Evolutionary conservation across 2,329 filamentous ascomycete species (phyloP).

Genomic region (Aspergillus fumigatus): DNA sequence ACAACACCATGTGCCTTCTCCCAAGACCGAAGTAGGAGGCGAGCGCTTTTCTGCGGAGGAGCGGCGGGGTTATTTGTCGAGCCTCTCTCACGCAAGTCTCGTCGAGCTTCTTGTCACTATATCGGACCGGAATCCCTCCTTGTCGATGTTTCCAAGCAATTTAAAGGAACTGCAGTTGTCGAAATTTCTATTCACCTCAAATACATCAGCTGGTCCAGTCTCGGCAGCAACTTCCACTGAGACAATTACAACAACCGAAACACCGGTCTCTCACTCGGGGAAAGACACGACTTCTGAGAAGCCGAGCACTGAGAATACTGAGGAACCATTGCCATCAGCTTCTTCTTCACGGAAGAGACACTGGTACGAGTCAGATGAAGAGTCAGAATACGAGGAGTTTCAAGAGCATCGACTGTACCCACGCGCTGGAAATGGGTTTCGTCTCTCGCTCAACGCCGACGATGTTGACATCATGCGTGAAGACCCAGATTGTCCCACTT

Average conservation of each 20-base stretch:
- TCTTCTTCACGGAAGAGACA: constrained; percentile 13
- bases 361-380: constrained; percentile 33
- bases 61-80: constrained; percentile 60
- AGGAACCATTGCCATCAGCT: background rate
- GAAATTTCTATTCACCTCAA: constrained; percentile 17
- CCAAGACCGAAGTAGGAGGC: constrained; percentile 23
- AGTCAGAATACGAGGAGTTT: constrained; percentile 42
- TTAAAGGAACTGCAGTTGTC: constrained; percentile 21
- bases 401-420: constrained; percentile 59
- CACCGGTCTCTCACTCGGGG: background rate
- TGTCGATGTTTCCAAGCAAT: constrained; percentile 58
- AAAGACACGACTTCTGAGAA: background rate
- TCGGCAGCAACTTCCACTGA: constrained; percentile 2
- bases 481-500: constrained; percentile 52
- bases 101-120: constrained; percentile 62
- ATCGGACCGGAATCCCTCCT: constrained; percentile 57
- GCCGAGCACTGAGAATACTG: background rate
- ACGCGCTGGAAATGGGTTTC: constrained; percentile 58
- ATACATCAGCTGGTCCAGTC: constrained; percentile 3
- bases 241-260: constrained; percentile 2
- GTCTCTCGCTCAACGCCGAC: constrained; percentile 52
- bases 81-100: constrained; percentile 57
- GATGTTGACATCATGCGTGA: constrained; percentile 61
- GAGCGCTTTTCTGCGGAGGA: constrained; percentile 36
- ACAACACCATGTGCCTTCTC: constrained; percentile 13